Base-by-base conservation (phyloP, 2,329 filamentous ascomycete genomes). In the Saccharata proteae region DNA sequence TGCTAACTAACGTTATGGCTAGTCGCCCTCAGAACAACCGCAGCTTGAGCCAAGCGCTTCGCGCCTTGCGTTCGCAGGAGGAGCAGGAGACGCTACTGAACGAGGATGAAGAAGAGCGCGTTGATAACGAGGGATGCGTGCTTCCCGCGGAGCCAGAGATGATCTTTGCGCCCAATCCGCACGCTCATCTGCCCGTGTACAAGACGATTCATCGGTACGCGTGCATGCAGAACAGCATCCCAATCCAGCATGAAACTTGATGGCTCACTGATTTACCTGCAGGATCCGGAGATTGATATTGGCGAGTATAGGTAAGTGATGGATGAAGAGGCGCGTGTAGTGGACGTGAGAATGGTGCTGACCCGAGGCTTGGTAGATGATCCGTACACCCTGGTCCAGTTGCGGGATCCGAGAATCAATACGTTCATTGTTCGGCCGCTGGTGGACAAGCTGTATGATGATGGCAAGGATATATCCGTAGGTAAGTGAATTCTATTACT, bases 331-430 rank as follows among this genome's bases (percentile, higher is more conserved):
- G 21, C 15, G 25, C 18, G 17, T 26, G 35, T 16, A 27, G n/a
- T n/a, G n/a, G n/a, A n/a, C n/a, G n/a, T n/a, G n/a, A n/a, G n/a
- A n/a, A n/a, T n/a, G 27, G 5, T 23, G 18, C 29, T 31, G n/a
- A n/a, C n/a, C n/a, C n/a, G 25, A 16, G 36, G 37, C 29, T 14
- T 14, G 28, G 26, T 42, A 67, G 71, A 75, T 51, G 71, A 75
- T 49, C 70, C 71, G 15, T 75, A 75, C 47, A 82, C 74, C 35
- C 61, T 80, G 34, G 79, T 85, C 43, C 82, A 90, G 60, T 62
- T 92, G 40, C 72, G 77, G 46, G 80, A 84, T 51, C 77, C 84
- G 34, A 71, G 81, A 36, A 84, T 90, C 64, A 90, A 90, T 49
- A 70, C 82, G 30, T 69, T 78, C 2, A 77, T 90, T 26, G 76